A percentile compares a stretch with the other conserved stretches of the same genome.
phyloP scores from a whole-genome alignment of 106 monocot species.

The Phalaenopsis aphrodite region DNA sequence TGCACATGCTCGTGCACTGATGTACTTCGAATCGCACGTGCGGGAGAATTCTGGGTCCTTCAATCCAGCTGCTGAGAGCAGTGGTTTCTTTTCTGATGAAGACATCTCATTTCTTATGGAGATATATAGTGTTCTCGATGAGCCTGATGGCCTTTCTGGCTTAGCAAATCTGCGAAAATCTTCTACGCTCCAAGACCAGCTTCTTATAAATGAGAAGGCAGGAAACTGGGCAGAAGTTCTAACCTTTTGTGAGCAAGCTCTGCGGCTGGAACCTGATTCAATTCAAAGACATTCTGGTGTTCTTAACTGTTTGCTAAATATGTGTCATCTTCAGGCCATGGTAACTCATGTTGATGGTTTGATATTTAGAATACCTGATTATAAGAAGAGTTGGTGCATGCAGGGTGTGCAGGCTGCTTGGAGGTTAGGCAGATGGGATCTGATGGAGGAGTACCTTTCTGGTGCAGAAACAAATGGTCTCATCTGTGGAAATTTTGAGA shows the following conservation, averaged over 20 bases:
- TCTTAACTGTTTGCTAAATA: conserved; percentile 91
- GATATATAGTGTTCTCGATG: conserved; percentile 93
- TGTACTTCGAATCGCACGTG: conserved; percentile 89
- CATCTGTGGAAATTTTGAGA: conserved; percentile 40
- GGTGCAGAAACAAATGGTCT: conserved; percentile 54
- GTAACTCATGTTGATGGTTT: conserved; percentile 98
- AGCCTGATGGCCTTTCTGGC: conserved; percentile 93
- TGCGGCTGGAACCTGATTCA: conserved; percentile 87
- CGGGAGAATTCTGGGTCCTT: conserved; percentile 79
- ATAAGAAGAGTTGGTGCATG: conserved; percentile 92
- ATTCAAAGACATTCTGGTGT: conserved; percentile 84
- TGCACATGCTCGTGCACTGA: conserved; percentile 87
- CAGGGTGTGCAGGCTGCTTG: conserved; percentile 98
- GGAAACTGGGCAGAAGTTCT: conserved; percentile 98
- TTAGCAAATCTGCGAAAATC: conserved; percentile 77
- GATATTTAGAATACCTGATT: conserved; percentile 69
- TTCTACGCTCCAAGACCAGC: conserved; percentile 69
- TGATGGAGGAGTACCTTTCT: conserved; percentile 85
- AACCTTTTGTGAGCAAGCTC: conserved; percentile 84
- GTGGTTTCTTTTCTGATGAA: conserved; percentile 61
- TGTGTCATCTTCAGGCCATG: conserved; percentile 99
- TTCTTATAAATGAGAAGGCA: conserved; percentile 85
- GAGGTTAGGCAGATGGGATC: conserved; percentile 92
- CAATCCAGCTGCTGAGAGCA: conserved; percentile 80
- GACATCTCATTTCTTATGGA: conserved; percentile 98